phyloP scores from a whole-genome alignment of 371 early-diverging fungal genomes.

The Chytridium lagenaria region DNA sequence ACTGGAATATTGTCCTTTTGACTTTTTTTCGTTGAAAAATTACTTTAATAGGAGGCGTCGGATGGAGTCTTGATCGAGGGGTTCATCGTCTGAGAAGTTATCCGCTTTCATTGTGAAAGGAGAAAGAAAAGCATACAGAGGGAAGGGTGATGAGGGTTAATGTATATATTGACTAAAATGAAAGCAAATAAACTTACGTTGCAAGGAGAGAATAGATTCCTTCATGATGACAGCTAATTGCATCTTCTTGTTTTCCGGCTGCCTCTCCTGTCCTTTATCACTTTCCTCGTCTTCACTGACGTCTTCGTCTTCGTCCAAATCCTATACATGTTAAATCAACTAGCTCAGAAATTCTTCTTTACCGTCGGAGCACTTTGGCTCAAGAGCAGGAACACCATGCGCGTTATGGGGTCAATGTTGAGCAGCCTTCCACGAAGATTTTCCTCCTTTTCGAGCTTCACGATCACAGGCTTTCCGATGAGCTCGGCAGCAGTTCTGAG shows the following conservation, averaged over 20 bases:
- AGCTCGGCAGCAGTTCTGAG: not conserved
- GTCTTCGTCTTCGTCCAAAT: no score
- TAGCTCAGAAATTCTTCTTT: not conserved
- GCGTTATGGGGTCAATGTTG: conserved; percentile 11
- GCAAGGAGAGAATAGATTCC: not conserved
- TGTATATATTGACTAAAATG: not conserved
- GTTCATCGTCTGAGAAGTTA: not conserved
- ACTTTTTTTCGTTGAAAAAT: not conserved
- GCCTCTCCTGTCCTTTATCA: not conserved
- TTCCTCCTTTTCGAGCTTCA: conserved; percentile 4
- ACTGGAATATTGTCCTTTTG: not conserved
- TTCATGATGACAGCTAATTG: not conserved
- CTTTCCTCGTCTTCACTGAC: not conserved
- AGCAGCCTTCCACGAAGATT: conserved; percentile 9
- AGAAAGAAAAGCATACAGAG: not conserved
- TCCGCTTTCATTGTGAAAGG: not conserved
- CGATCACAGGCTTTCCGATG: conserved; percentile 6
- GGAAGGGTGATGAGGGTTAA: not conserved
- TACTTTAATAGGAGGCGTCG: not conserved
- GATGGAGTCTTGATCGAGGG: not conserved
- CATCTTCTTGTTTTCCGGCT: not conserved
- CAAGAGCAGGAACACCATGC: not conserved
- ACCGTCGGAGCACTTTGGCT: not conserved
- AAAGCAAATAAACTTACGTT: conserved; percentile 3
- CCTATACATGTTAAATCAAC: no score